Percentiles rank a stretch among this genome's conserved stretches.
phyloP scores from a whole-genome alignment of 2,329 filamentous ascomycete species.

The Beauveria pseudobassiana region DNA sequence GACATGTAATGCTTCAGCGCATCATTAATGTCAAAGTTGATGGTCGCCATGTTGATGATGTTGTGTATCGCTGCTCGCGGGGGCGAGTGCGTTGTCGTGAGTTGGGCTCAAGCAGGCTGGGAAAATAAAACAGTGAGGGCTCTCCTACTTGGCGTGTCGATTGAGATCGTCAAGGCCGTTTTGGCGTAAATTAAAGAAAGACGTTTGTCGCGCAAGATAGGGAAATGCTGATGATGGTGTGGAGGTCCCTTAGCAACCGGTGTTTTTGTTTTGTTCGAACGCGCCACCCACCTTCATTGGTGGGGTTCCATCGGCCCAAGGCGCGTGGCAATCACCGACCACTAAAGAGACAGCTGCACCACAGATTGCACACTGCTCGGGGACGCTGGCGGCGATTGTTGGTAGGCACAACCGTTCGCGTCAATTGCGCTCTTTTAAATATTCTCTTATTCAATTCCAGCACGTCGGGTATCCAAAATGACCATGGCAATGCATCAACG shows the following conservation, averaged over 20 bases:
- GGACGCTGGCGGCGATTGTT: background rate
- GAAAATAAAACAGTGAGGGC: background rate
- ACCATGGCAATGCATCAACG: conserved; percentile 17
- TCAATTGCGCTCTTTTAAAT: background rate
- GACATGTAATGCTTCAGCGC: conserved; percentile 95
- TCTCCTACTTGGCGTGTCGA: background rate
- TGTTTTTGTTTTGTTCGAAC: conserved; percentile 22
- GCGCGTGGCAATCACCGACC: conserved; percentile 5
- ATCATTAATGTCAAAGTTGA: conserved; percentile 92
- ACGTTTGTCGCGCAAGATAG: background rate
- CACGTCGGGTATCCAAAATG: conserved; percentile 15
- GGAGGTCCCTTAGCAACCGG: conserved; percentile 19
- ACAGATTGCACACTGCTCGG: background rate
- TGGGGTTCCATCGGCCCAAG: background rate
- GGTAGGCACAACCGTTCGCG: background rate
- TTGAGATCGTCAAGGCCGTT: background rate
- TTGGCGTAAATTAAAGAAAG: background rate
- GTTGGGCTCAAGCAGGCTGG: background rate
- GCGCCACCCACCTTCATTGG: conserved; percentile 7
- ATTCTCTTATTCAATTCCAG: conserved; percentile 8
- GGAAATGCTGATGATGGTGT: conserved; percentile 8
- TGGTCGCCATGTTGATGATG: conserved; percentile 55
- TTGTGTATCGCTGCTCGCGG: conserved; percentile 15
- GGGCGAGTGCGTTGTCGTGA: conserved; percentile 14
- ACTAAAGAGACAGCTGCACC: background rate